Conservation (phyloP, 2,329 filamentous ascomycete genomes). For the Alternaria viburni region DNA sequence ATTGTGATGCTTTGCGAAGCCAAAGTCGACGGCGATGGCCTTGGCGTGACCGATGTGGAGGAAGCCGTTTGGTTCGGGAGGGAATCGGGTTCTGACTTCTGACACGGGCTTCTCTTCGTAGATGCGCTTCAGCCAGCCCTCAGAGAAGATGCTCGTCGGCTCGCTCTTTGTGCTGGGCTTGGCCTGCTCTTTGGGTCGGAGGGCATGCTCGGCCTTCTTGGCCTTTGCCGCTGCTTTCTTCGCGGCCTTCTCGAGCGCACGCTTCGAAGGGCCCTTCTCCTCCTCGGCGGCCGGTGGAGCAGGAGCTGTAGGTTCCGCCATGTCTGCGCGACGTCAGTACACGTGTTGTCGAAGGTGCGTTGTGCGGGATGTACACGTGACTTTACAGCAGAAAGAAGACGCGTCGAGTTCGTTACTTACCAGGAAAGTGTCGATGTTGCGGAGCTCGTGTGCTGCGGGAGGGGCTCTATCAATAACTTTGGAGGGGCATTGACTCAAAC, state of each 20-base stretch:
- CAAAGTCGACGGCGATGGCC: constrained; percentile 95
- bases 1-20: constrained; percentile 84
- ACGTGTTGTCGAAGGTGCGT: not conserved
- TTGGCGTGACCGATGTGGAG: constrained; percentile 94
- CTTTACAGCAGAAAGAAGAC: not conserved
- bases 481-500: constrained; percentile 34
- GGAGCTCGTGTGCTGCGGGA: constrained; percentile 23
- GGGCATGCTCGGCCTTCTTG: constrained; percentile 52
- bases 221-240: constrained; percentile 56
- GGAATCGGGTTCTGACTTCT: constrained; percentile 57
- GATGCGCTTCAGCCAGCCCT: constrained; percentile 58
- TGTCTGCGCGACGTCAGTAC: constrained; percentile 17
- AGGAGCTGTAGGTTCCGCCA: constrained; percentile 30
- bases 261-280: constrained; percentile 53
- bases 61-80: constrained; percentile 81
- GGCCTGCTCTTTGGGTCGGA: constrained; percentile 49
- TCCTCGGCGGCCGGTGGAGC: constrained; percentile 31
- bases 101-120: constrained; percentile 58
- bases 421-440: not conserved
- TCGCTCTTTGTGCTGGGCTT: constrained; percentile 35
- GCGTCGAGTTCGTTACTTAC: constrained; percentile 1
- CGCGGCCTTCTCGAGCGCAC: constrained; percentile 56
- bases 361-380: accelerated
- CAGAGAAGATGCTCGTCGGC: constrained; percentile 52
- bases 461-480: constrained; percentile 17